Base-by-base conservation (phyloP, 1,284 basidiomycete genomes). In the Sporisorium sorghi region DNA sequence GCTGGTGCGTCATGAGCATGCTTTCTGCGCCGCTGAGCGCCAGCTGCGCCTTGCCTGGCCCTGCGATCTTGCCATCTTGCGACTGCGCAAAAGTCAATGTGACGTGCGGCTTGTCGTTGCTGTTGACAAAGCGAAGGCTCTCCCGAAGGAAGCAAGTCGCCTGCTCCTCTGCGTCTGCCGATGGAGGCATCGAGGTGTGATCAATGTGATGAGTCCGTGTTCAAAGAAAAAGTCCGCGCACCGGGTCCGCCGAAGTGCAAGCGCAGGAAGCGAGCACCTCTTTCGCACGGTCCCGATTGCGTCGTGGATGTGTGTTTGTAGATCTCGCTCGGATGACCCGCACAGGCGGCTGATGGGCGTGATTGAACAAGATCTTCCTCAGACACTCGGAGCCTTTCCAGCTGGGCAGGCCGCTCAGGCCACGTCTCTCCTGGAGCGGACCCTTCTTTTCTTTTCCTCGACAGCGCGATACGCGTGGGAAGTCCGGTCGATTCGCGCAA, bases 71-170 rank as follows among this genome's bases (percentile, higher is more conserved):
- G 32, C 90, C 93, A 86, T 99, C 95, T 49, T 95, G 86, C 1
- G 93, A 96, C 84, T 98, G 95, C 1, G 96, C 96, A 86, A 95
- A 99, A 1, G 96, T 97, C 10, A 99, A 86, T 0, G 95, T 98
- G 35, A 89, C 86, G 58, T 82, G 68, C 64, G 56, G 78, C 12
- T 57, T 58, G 11, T 35, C 32, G 17, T 26, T 6, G 9, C 11
- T 23, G 35, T 15, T 12, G 5, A 40, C 26, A 35, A 68, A 68
- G 2, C 14, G 15, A 17, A 73, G 60, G 5, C 46, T 39, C 6
- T 57, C 39, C 2, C 37, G 9, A 2, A 73, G 57, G 15, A 73
- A 73, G n/a, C 15, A 21, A 7, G n/a, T 33, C 0, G 70, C 70
- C 9, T 54, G 57, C 43, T 56, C 47, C 39, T 72, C 58, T 10